Base-by-base conservation (phyloP, 805 yeast genomes). In the Saccharomycopsis lassenensis region DNA sequence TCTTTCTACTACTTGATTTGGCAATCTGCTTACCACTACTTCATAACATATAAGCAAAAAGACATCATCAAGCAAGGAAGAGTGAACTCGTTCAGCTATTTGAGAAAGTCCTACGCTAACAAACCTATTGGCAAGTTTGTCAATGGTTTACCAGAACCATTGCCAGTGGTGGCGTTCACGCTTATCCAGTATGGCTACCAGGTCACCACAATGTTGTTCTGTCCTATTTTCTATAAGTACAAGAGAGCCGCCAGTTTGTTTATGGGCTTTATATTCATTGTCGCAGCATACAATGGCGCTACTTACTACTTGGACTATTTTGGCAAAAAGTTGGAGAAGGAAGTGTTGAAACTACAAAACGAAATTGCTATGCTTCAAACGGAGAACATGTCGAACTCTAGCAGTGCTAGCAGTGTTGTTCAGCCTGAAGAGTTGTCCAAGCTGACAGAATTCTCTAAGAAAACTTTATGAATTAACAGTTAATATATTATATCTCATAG, bases 201-300 rank as follows among this genome's bases (percentile, higher is more conserved):
- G 52, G 56, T 89, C 32, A 56, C 72, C 6, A 83, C 97, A 8
- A 89, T 89, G 97, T 58, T 77, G 32, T 67, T 85, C 4, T 84
- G 95, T 50, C 94, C 95, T 0, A 53, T 91, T n/a, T 83, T 94
- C 80, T 83, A 83, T 57, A 63, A 68, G 29, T 70, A 76, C 53
- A 77, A 78, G 49, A 57, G 60, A 29, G 70, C 82, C 2, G 83
- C 91, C 18, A 71, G 77, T 1, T 46, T 65, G 1, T 87, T 86
- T 51, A 66, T 89, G 45, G 57, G 72, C 2, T 65, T 69, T 34
- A 83, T 89, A n/a, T 86, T 87, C 48, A 55, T 76, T 31, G 68
- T 73, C 54, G 93, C 97, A 1, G 66, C 86, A 28, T 85, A 79
- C 54, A 87, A 91, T 47, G 98, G 98, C 20, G 98, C 97, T 2